Evolutionary conservation across 2,329 filamentous ascomycete species (phyloP).

Genomic region (Botrytis medusae): DNA sequence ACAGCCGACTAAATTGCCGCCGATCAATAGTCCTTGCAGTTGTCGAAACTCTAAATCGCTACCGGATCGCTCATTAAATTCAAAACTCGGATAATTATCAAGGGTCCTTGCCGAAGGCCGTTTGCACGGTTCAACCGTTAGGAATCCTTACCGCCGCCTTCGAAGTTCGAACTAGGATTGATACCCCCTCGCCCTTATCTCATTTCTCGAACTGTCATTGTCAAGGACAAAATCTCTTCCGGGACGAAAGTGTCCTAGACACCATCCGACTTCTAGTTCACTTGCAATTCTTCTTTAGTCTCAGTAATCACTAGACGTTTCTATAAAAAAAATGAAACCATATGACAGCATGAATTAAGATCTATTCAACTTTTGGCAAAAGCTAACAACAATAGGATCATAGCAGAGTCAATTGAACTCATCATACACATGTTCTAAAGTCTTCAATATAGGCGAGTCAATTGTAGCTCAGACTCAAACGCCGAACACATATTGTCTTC

Average conservation of each 20-base stretch:
- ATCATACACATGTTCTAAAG: background rate
- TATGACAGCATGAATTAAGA: background rate
- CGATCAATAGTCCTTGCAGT: slow-evolving; percentile 8
- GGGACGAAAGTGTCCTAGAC: background rate
- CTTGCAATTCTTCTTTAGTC: background rate
- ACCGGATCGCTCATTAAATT: slow-evolving; percentile 18
- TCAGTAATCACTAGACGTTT: background rate
- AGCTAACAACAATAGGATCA: background rate
- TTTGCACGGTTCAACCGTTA: slow-evolving; percentile 21
- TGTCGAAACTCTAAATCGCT: slow-evolving; percentile 16
- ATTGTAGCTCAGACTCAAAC: background rate
- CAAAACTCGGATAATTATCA: slow-evolving; percentile 17
- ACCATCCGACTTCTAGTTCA: background rate
- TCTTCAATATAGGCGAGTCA: background rate
- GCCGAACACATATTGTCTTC: background rate
- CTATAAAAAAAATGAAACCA: background rate
- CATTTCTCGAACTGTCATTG: slow-evolving; percentile 11
- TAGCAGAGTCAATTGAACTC: background rate
- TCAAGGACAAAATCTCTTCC: background rate
- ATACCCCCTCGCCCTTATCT: background rate
- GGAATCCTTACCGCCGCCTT: slow-evolving; percentile 13
- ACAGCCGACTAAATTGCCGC: slow-evolving; percentile 2
- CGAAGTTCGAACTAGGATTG: background rate
- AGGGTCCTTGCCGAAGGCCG: slow-evolving; percentile 21
- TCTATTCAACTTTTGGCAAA: background rate